Evolutionary conservation across 1,284 basidiomycete species (phyloP).

Genomic region (Ganoderma leucocontextum): DNA sequence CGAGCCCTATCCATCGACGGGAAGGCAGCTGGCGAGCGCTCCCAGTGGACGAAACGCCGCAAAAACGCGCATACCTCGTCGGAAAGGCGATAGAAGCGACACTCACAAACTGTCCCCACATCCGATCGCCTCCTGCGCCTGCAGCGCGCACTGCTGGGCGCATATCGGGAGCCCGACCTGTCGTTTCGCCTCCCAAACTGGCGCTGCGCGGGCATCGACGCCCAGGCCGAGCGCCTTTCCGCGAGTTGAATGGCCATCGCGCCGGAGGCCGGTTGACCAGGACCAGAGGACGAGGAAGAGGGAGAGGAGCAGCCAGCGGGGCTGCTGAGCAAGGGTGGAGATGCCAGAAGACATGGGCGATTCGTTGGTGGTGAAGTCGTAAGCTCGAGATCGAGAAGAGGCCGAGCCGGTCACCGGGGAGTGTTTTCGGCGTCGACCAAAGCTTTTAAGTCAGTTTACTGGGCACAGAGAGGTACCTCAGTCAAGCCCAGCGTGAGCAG

Average conservation of each 20-base stretch:
- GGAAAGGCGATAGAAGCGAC: background rate
- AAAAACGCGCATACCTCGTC: background rate
- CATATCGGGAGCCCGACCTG: conserved; percentile 22
- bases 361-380: conserved; percentile 14
- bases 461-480: background rate
- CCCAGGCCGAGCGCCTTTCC: conserved; percentile 27
- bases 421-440: too few relatives aligned
- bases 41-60: background rate
- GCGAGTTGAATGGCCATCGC: conserved; percentile 13
- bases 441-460: too few relatives aligned
- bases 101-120: conserved; percentile 33
- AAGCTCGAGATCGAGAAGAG: background rate
- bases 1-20: background rate
- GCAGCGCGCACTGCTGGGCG: conserved; percentile 21
- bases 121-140: conserved; percentile 21
- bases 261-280: conserved; percentile 25
- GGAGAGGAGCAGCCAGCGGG: conserved; percentile 36
- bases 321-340: conserved; percentile 19
- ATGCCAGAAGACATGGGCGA: conserved; percentile 11
- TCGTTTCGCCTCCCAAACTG: conserved; percentile 11
- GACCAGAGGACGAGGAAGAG: conserved; percentile 34
- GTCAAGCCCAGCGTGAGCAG: background rate
- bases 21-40: background rate
- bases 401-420: too few relatives aligned
- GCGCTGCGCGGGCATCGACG: conserved; percentile 27